Evolutionary conservation across 2,329 filamentous ascomycete species (phyloP).

Genomic region (Cucurbitaria berberidis): DNA sequence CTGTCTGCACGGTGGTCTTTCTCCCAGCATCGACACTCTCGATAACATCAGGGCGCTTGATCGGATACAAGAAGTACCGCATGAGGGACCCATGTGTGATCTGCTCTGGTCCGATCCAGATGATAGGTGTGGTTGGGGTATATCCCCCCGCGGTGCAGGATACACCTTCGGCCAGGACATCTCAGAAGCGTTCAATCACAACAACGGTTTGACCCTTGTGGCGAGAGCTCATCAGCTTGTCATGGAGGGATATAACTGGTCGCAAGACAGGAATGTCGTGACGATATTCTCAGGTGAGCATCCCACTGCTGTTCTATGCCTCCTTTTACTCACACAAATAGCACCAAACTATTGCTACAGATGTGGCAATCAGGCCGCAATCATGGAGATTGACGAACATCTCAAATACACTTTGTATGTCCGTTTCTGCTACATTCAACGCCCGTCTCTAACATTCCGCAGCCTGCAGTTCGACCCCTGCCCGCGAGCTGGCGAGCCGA

Average conservation of each 20-base stretch:
- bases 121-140: slow-evolving; percentile 94
- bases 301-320: not conserved
- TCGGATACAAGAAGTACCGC: slow-evolving; percentile 71
- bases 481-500: slow-evolving; percentile 94
- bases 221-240: slow-evolving; percentile 97
- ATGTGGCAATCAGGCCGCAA: slow-evolving; percentile 98
- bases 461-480: slow-evolving; percentile 99
- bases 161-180: slow-evolving; percentile 98
- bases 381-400: slow-evolving; percentile 99
- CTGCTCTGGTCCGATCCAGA: slow-evolving; percentile 88
- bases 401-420: slow-evolving; percentile 98
- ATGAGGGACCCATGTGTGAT: slow-evolving; percentile 79
- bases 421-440: not conserved
- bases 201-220: slow-evolving; percentile 95
- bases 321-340: slow-evolving; percentile 43
- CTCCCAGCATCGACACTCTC: slow-evolving; percentile 74
- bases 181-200: slow-evolving; percentile 98
- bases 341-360: slow-evolving; percentile 87
- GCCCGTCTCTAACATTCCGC: slow-evolving; percentile 30
- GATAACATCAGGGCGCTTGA: slow-evolving; percentile 67
- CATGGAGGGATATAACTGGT: slow-evolving; percentile 99
- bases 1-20: slow-evolving; percentile 74
- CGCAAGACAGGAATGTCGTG: slow-evolving; percentile 95
- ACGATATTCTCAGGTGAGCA: slow-evolving; percentile 85
- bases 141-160: slow-evolving; percentile 90